Conservation (phyloP, 2,329 filamentous ascomycete genomes). For the Ceratocystis eucalypticola region DNA sequence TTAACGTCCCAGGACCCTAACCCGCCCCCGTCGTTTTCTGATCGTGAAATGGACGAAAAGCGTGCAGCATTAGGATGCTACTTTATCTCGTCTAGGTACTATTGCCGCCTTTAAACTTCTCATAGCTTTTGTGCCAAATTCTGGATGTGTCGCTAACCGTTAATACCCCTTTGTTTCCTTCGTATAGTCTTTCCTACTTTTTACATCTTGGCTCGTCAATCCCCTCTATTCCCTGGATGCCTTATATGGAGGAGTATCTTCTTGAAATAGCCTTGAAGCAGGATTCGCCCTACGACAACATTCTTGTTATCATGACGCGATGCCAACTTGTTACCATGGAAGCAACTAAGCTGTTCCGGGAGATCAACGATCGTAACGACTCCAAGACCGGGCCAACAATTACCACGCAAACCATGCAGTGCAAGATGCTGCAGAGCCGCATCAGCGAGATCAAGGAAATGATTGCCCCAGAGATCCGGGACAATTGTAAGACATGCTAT, state of each 20-base stretch:
- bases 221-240: conserved; percentile 39
- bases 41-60: conserved; percentile 19
- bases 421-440: conserved; percentile 14
- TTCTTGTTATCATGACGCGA: conserved; percentile 14
- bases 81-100: conserved; percentile 24
- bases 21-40: conserved; percentile 10
- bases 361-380: conserved; percentile 11
- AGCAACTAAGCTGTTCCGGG: conserved; percentile 12
- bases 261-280: conserved; percentile 27
- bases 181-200: neutral
- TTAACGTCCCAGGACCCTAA: neutral
- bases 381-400: neutral
- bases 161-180: neutral
- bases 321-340: conserved; percentile 15
- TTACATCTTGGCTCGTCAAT: conserved; percentile 24
- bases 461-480: neutral
- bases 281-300: conserved; percentile 12
- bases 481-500: conserved; percentile 15
- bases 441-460: conserved; percentile 13
- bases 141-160: neutral
- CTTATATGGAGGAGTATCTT: conserved; percentile 42
- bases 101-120: neutral
- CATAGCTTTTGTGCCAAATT: too few relatives aligned
- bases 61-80: conserved; percentile 19
- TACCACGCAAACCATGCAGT: conserved; percentile 16